Percentiles rank a stretch among this genome's conserved stretches.
Conservation (phyloP, 805 yeast species). For the Sungouiella blattae region DNA sequence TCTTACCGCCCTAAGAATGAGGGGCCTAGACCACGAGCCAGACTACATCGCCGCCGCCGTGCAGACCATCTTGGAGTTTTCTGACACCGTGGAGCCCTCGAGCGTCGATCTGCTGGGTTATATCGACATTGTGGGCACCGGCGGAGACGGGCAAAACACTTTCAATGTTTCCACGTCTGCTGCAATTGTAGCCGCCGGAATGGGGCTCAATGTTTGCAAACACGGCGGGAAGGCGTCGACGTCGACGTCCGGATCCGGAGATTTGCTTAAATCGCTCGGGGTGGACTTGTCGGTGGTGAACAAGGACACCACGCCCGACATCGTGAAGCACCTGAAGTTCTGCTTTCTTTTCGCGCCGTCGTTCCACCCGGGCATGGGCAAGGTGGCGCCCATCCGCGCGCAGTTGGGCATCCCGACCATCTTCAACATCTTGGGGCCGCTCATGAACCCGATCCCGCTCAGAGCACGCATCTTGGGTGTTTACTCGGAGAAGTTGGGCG, state of each 20-base stretch:
- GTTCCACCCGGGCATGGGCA: conserved; percentile 88
- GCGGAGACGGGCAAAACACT: conserved; percentile 97
- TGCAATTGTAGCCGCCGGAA: conserved; percentile 92
- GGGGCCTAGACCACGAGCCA: conserved; percentile 76
- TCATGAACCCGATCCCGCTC: conserved; percentile 84
- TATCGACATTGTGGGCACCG: conserved; percentile 95
- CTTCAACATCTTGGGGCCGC: conserved; percentile 91
- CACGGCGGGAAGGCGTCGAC: conserved; percentile 99
- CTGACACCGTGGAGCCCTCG: conserved; percentile 49
- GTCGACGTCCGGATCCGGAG: conserved; percentile 91
- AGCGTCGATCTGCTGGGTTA: conserved; percentile 49
- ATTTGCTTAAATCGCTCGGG: conserved; percentile 75
- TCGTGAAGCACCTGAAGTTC: conserved; percentile 49
- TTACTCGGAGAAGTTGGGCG: conserved; percentile 73
- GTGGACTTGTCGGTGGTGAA: conserved; percentile 74
- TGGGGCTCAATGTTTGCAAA: conserved; percentile 75
- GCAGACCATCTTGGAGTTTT: conserved; percentile 61
- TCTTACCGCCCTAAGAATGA: conserved; percentile 68
- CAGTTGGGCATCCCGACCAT: conserved; percentile 86
- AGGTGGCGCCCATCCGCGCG: conserved; percentile 74
- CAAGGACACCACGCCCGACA: conserved; percentile 54
- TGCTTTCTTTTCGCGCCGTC: conserved; percentile 88
- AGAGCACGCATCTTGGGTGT: conserved; percentile 87
- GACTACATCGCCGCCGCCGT: conserved; percentile 86
- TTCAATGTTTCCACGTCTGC: conserved; percentile 94